A percentile compares a stretch with the other conserved stretches of the same genome.
These are phyloP conservation scores for Tetrapisispora namnaoensis DNA, from an alignment of 805 yeast species.

Conservation along the genomic window DNA sequence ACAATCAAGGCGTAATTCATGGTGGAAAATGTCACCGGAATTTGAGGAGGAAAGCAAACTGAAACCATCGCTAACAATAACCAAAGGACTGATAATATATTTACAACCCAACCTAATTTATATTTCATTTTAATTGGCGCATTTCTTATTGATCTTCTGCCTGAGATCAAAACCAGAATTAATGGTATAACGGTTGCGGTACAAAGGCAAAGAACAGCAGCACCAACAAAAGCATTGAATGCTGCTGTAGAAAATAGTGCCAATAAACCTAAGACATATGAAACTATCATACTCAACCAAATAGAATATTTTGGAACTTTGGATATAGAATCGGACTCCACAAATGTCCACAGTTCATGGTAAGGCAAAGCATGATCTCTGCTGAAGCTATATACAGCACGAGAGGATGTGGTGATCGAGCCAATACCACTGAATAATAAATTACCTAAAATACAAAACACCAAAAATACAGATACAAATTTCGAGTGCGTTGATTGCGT, in stretches of 20 bases:
- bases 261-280: conserved; percentile 50
- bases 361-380: conserved; percentile 75
- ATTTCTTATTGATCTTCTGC: conserved; percentile 52
- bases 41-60: conserved; percentile 62
- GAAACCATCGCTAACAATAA: conserved; percentile 46
- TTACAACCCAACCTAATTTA: conserved; percentile 54
- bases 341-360: conserved; percentile 53
- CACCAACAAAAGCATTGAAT: conserved; percentile 75
- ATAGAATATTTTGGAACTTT: conserved; percentile 65
- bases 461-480: conserved; percentile 58
- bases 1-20: conserved; percentile 55
- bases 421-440: conserved; percentile 71
- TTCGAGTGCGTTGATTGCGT: conserved; percentile 60
- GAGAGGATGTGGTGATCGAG: conserved; percentile 68
- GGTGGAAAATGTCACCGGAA: conserved; percentile 36
- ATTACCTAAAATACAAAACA: conserved; percentile 57
- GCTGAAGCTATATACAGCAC: conserved; percentile 75
- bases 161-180: conserved; percentile 47
- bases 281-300: conserved; percentile 51
- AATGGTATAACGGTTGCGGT: conserved; percentile 74
- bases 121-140: conserved; percentile 54
- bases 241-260: conserved; percentile 65
- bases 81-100: conserved; percentile 51
- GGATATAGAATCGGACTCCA: conserved; percentile 44
- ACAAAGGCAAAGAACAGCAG: conserved; percentile 66